Conservation (phyloP, 2,329 filamentous ascomycete species). For the Nothophoma quercina region DNA sequence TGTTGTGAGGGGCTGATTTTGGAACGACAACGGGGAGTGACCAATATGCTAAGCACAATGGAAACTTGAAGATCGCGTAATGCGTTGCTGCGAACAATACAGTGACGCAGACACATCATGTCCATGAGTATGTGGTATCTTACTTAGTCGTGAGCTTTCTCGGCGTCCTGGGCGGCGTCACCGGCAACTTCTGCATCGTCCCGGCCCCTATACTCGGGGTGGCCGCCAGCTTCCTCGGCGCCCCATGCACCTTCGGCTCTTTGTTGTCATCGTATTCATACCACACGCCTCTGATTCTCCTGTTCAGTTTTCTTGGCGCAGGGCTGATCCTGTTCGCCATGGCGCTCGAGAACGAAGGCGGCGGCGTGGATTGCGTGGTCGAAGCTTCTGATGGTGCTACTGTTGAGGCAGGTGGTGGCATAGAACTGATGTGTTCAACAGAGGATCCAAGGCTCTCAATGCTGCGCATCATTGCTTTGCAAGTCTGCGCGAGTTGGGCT, state of each 20-base stretch:
- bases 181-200: neutral
- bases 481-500: conserved; percentile 37
- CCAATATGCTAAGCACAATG: too few relatives aligned
- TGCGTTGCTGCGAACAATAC: too few relatives aligned
- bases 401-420: conserved; percentile 7
- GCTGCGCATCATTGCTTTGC: conserved; percentile 38
- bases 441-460: conserved; percentile 34
- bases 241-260: conserved; percentile 2
- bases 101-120: too few relatives aligned
- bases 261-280: conserved; percentile 42
- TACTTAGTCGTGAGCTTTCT: conserved; percentile 15
- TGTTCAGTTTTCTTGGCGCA: conserved; percentile 43
- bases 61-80: too few relatives aligned
- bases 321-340: conserved; percentile 37
- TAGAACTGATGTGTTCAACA: conserved; percentile 21
- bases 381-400: conserved; percentile 15
- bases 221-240: conserved; percentile 15
- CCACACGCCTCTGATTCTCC: conserved; percentile 46
- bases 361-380: conserved; percentile 21
- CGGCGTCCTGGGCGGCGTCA: conserved; percentile 7
- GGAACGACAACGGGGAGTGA: too few relatives aligned
- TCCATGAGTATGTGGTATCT: too few relatives aligned
- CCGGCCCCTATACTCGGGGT: neutral
- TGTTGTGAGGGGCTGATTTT: too few relatives aligned
- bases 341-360: conserved; percentile 18